These are phyloP conservation scores for Cucurbita argyrosperma DNA, from an alignment of 306 rosid species.

Conservation along the genomic window DNA sequence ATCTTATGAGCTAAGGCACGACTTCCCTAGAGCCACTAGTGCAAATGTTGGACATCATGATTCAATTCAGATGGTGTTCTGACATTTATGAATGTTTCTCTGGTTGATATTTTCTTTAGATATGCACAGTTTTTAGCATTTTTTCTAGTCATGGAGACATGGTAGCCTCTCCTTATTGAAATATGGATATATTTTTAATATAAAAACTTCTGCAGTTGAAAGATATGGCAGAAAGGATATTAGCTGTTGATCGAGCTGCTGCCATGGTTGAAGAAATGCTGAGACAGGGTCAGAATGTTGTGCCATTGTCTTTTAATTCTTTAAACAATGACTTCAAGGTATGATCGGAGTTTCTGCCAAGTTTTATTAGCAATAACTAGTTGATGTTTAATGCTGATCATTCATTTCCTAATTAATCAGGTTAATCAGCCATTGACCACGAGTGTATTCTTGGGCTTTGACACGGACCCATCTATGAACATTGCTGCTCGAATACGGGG, in stretches of 20 bases:
- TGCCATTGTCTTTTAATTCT: slow-evolving; percentile 23
- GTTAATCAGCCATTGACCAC: slow-evolving; percentile 38
- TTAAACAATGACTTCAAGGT: slow-evolving; percentile 47
- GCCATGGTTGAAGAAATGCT: slow-evolving; percentile 92
- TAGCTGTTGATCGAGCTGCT: slow-evolving; percentile 86
- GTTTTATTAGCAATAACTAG: neutral
- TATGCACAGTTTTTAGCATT: neutral
- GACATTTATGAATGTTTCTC: neutral
- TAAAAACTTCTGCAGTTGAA: slow-evolving; percentile 40
- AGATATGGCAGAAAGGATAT: slow-evolving; percentile 74
- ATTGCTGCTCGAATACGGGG: slow-evolving; percentile 84
- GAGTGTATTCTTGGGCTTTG: slow-evolving; percentile 74
- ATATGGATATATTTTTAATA: neutral
- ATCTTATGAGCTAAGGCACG: no score
- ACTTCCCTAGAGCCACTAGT: neutral
- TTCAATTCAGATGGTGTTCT: neutral
- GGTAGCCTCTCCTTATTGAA: slow-evolving; percentile 8
- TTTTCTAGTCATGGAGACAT: neutral
- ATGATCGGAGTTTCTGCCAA: slow-evolving; percentile 7
- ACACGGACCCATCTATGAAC: slow-evolving; percentile 60
- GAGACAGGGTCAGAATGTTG: slow-evolving; percentile 35
- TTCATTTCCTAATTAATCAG: slow-evolving; percentile 14
- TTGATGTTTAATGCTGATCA: slow-evolving; percentile 11
- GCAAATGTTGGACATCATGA: neutral
- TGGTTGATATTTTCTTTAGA: neutral